Evolutionary conservation across 1,284 basidiomycete species (phyloP), one percentile per base, ranked within the genome.

Genomic region (Chiua sp.): DNA sequence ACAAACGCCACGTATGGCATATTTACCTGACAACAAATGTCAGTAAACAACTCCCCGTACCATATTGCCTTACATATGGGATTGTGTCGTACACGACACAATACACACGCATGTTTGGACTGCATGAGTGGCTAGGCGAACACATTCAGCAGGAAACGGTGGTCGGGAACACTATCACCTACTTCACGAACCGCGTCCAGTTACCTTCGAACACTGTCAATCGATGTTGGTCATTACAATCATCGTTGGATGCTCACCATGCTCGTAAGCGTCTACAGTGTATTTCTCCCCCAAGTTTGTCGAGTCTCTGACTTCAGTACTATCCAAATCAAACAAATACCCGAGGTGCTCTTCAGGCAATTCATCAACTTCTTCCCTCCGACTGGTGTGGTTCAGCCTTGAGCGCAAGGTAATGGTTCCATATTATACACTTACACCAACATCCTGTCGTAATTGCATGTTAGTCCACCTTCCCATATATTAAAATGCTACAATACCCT

Each of bases 161-260:
- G 15, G 49, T 50, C 37, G 7, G 12, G 23, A 6, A 23, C 16
- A 35, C 47, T 51, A 44, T 33, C 20, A 72, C 83, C 60, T 66
- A 88, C 88, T 90, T 90, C 39, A 90, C 76, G 61, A 90, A 90
- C 13, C 87, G 78, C 4, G 87, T 87, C 88, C 88, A 90, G 65
- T 90, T 90, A 6, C 88, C 87, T 90, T 57, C 11, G 49, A 59
- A 46, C 15, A 26, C 23, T 28, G 52, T 61, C 53, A 64, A 57
- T 32, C 22, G 33, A 59, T 53, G 53, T 22, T 20, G 2, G 13
- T 1, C 47, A 47, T 28, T 47, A 56, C 6, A 44, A 46, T 49
- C 39, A 47, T 46, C 48, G 46, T 26, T 18, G 51, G 42, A 42
- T 53, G 26, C 77, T 52, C 59, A 86, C 87, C 87, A 62, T 70